Conservation (phyloP, 2,329 filamentous ascomycete species). For the Ceratocystis harringtonii region DNA sequence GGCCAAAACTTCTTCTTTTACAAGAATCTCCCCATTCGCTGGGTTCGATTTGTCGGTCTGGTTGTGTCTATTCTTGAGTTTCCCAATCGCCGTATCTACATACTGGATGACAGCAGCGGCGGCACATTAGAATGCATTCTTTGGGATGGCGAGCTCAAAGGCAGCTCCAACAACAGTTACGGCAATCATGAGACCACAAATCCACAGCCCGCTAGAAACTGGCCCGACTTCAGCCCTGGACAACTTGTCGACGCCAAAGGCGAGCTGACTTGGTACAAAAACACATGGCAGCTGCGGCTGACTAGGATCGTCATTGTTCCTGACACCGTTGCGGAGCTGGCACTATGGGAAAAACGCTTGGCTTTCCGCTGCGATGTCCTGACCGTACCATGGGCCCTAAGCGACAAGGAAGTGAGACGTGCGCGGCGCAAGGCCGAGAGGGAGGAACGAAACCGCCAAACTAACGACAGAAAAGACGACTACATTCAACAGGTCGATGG, state of each 20-base stretch:
- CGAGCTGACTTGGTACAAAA: conserved; percentile 32
- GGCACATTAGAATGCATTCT: conserved; percentile 37
- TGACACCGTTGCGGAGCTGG: conserved; percentile 42
- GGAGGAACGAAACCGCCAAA: conserved; percentile 17
- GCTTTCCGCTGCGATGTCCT: conserved; percentile 38
- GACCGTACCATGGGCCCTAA: conserved; percentile 39
- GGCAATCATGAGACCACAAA: not conserved
- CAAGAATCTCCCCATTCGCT: conserved; percentile 61
- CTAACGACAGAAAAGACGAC: conserved; percentile 17
- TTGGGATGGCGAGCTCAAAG: conserved; percentile 19
- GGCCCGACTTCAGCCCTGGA: conserved; percentile 24
- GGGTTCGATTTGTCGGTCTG: conserved; percentile 51
- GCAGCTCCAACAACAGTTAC: conserved; percentile 5
- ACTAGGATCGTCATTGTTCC: conserved; percentile 34
- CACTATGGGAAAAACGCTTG: conserved; percentile 41
- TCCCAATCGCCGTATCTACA: conserved; percentile 34
- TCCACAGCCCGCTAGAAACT: not conserved
- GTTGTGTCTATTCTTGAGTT: conserved; percentile 48
- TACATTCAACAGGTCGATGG: conserved; percentile 11
- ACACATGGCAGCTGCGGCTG: conserved; percentile 37
- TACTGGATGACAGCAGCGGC: conserved; percentile 52
- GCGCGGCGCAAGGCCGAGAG: conserved; percentile 27
- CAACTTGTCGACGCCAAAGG: conserved; percentile 44
- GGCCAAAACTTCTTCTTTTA: conserved; percentile 49
- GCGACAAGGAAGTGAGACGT: conserved; percentile 28